Evolutionary conservation across 805 yeast species (phyloP), one percentile per base, ranked within the genome.

Genomic region (Grigorovia jiainica): DNA sequence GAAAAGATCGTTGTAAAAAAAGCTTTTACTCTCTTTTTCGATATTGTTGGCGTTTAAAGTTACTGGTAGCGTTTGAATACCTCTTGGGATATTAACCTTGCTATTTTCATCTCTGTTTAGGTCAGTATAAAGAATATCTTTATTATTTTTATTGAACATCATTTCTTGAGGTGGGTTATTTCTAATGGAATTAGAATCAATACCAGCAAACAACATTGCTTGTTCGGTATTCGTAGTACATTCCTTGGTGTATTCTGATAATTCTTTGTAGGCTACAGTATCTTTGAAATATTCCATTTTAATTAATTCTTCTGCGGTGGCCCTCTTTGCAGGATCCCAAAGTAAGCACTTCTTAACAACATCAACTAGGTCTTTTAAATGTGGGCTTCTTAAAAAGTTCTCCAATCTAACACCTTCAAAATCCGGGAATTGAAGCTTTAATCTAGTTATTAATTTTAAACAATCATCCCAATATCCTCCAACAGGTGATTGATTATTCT

Each of bases 381-480:
- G 74, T 0, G 72, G 61, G 44, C 72, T 63, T 7, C 72, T 66
- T 5, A 79, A 55, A 8, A 80, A 47, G 5, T 66, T 59, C 13
- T 68, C 64, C 9, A 79, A 62, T 8, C 64, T 64, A 3, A 66
- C 49, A 1, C 89, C 87, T 29, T 62, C 65, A n/a, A 66, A 64
- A 38, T 60, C 61, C 0, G 90, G 89, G 18, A 82, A 64, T 33
- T 60, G 57, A 40, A 82, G 66, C 2, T 84, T 84, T 30, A 81
- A 55, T 9, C 68, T 65, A 2, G 67, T 54, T 0, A 83, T 76
- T 41, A 83, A 64, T 7, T 44, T 43, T 34, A 60, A 63, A 1
- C 86, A 87, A 27, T 78, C 79, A 34, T 70, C 70, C 95, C 95
- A 85, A 43, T 63, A 69, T 0, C 94, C 94, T 15, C 94, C 94